Evolutionary conservation across 208 protist genomes (phyloP), one percentile per base, ranked within the genome.

Genomic region (Leishmania arabica): DNA sequence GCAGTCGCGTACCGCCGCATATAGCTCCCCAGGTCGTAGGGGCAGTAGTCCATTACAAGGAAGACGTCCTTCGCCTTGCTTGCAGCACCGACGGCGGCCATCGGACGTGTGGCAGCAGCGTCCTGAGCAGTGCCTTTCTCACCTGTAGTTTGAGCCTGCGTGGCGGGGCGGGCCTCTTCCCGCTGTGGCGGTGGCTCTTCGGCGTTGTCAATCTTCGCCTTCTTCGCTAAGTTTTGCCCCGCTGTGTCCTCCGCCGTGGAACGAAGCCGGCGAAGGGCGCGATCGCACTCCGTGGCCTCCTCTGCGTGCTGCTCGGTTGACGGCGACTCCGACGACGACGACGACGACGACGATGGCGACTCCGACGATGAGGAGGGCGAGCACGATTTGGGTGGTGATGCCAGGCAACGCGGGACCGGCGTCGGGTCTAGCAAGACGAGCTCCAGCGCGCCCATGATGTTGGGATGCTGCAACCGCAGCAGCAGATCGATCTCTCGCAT

Each of bases 401-500:
- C 6, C 45, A 34, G 27, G 58, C 73, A 60, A 9, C 51, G 72
- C 47, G 81, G 81, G 17, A 83, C 62, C 5, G 85, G 85, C n/a
- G 54, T 75, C 17, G 85, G 80, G 62, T 85, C 81, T 4, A 91
- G 84, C 79, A 94, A 73, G 7, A 95, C 91, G 8, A 92, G 62
- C 81, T 92, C 86, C 8, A 72, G 45, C 34, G 87, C 90, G 3
- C 79, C 60, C 47, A 96, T 91, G 81, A 97, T 86, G 77, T 97
- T 96, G 19, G 95, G 95, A 71, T 97, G 95, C 17, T 84, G 83
- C 40, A 97, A 54, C 6, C 95, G 91, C 8, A 95, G 83, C 11
- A 93, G 84, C 9, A 97, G 82, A 76, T 97, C 95, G 77, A 97
- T 91, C 84, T 97, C 95, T 11, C 95, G 92, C 21, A 97, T 83